phyloP scores from a whole-genome alignment of 176 grass and related monocot species.

The Carex scoparia region DNA sequence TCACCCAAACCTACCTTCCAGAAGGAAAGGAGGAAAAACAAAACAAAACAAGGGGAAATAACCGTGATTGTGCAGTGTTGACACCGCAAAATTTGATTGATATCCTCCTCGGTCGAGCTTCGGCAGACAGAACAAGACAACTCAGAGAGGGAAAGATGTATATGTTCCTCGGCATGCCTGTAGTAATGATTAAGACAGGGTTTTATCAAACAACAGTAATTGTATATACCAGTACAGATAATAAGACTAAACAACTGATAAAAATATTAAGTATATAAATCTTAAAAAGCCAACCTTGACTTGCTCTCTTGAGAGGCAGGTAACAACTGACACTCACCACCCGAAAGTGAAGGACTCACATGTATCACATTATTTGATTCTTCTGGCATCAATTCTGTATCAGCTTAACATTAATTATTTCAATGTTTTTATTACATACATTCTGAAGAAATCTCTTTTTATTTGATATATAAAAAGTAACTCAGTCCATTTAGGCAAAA shows the following conservation, averaged over 20 bases:
- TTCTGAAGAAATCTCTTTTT: background rate
- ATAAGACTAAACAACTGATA: slow-evolving; percentile 11
- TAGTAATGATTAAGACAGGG: slow-evolving; percentile 23
- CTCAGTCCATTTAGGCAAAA: background rate
- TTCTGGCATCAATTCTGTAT: slow-evolving; percentile 17
- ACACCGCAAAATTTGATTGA: slow-evolving; percentile 74
- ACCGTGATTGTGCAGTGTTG: slow-evolving; percentile 73
- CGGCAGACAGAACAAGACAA: slow-evolving; percentile 82
- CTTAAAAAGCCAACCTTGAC: slow-evolving; percentile 24
- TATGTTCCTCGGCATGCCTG: slow-evolving; percentile 37
- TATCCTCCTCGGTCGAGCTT: slow-evolving; percentile 62
- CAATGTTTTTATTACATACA: background rate
- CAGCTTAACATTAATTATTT: background rate
- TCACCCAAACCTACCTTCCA: background rate
- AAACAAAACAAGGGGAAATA: slow-evolving; percentile 21
- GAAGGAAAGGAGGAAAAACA: slow-evolving; percentile 16
- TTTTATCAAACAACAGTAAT: slow-evolving; percentile 4
- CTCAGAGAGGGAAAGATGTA: slow-evolving; percentile 34
- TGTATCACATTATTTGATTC: slow-evolving; percentile 12
- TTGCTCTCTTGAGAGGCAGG: slow-evolving; percentile 16
- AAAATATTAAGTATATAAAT: slow-evolving; percentile 10
- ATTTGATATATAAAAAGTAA: background rate
- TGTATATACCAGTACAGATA: background rate
- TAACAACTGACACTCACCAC: background rate
- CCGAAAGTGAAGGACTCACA: background rate